Percentiles rank a stretch among this genome's conserved stretches.
These are phyloP conservation scores for Linnemannia exigua DNA, from an alignment of 192 early-diverging fungal species.

Conservation along the genomic window DNA sequence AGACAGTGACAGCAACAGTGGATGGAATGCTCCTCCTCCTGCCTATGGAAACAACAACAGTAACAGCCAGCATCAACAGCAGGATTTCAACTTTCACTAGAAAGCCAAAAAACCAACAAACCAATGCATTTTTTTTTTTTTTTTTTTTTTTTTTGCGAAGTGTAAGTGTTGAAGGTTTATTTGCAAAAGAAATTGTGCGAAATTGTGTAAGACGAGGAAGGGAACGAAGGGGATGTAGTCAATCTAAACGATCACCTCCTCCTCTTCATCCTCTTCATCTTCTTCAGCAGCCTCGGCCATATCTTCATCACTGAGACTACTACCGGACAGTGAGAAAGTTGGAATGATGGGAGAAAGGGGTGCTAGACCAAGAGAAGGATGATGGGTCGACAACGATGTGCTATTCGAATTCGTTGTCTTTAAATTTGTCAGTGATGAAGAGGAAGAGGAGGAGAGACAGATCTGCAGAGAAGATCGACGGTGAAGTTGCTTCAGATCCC, in stretches of 20 bases:
- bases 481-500: constrained; percentile 8
- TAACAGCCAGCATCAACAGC: neutral
- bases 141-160: neutral
- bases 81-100: neutral
- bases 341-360: neutral
- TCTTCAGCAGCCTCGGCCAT: constrained; percentile 16
- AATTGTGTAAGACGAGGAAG: too few relatives aligned
- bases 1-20: neutral
- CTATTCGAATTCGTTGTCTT: neutral
- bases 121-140: neutral
- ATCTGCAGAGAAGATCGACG: constrained; percentile 23
- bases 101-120: neutral
- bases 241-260: too few relatives aligned
- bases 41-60: neutral
- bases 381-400: neutral
- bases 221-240: too few relatives aligned
- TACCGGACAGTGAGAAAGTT: neutral
- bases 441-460: neutral
- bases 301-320: constrained; percentile 13
- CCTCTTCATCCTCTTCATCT: neutral
- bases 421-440: too few relatives aligned
- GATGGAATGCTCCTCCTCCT: neutral
- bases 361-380: too few relatives aligned
- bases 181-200: neutral
- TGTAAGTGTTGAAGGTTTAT: neutral